Percentiles rank a stretch among this genome's conserved stretches.
These are phyloP conservation scores for Achaetomiella virescens DNA, from an alignment of 495 filamentous ascomycete genomes.

Conservation along the genomic window DNA sequence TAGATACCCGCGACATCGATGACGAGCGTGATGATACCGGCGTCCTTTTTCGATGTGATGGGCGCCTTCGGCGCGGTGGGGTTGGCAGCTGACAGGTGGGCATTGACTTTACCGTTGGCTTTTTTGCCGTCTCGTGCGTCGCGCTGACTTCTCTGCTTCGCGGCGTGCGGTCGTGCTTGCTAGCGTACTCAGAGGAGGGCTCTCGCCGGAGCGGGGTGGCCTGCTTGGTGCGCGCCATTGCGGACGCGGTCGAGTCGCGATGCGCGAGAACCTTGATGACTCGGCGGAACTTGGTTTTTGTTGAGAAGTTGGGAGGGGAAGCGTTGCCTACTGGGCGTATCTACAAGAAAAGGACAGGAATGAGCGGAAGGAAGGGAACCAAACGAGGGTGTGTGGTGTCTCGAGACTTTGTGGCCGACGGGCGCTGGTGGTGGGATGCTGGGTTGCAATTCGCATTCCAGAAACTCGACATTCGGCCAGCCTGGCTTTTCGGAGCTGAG, in stretches of 20 bases:
- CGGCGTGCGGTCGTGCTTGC: conserved; percentile 31
- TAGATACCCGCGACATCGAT: conserved; percentile 93
- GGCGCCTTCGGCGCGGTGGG: conserved; percentile 21
- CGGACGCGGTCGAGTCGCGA: neutral
- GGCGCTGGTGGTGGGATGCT: neutral
- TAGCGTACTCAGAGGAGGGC: conserved; percentile 56
- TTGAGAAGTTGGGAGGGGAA: neutral
- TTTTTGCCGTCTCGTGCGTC: conserved; percentile 8
- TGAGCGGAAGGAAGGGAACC: neutral
- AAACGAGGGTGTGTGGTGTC: neutral
- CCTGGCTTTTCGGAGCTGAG: conserved; percentile 19
- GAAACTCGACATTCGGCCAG: conserved; percentile 7
- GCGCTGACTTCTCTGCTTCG: conserved; percentile 24
- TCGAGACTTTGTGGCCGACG: neutral
- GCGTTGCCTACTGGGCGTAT: neutral
- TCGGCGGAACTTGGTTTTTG: neutral
- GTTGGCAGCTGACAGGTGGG: neutral
- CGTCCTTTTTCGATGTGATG: conserved; percentile 37
- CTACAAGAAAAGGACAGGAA: neutral
- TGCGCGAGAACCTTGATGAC: conserved; percentile 8
- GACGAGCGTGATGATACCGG: conserved; percentile 62
- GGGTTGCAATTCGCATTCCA: neutral
- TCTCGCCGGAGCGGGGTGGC: conserved; percentile 58
- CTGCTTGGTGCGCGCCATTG: conserved; percentile 71
- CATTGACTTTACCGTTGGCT: conserved; percentile 34